phyloP scores from a whole-genome alignment of 2,329 filamentous ascomycete genomes.

The Sporothrix schenckii region DNA sequence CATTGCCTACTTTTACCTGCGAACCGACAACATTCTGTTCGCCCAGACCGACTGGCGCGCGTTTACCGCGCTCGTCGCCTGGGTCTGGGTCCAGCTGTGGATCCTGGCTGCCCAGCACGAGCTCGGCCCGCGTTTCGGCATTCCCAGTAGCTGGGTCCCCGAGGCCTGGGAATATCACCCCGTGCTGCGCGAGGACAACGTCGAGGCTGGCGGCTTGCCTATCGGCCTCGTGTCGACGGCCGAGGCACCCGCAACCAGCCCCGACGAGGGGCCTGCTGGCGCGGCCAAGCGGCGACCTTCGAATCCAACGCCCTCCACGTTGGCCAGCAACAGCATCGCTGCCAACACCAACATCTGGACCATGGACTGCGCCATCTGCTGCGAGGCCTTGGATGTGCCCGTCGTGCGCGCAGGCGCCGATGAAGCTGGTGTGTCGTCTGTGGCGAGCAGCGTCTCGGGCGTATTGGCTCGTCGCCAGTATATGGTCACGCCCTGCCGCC shows the following conservation, averaged over 20 bases:
- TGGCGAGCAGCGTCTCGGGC: slow-evolving; percentile 58
- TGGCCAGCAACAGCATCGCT: slow-evolving; percentile 29
- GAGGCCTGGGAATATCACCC: slow-evolving; percentile 95
- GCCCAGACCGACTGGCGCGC: slow-evolving; percentile 67
- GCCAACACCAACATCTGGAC: slow-evolving; percentile 47
- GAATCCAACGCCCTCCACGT: not conserved
- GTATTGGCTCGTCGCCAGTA: slow-evolving; percentile 80
- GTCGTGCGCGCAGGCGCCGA: slow-evolving; percentile 66
- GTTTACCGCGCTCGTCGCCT: slow-evolving; percentile 67
- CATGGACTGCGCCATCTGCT: slow-evolving; percentile 95
- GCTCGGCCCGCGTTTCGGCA: slow-evolving; percentile 83
- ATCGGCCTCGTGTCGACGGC: slow-evolving; percentile 62
- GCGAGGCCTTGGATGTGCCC: slow-evolving; percentile 86
- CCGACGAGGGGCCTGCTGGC: slow-evolving; percentile 27
- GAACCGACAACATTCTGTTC: slow-evolving; percentile 78
- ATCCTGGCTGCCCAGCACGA: slow-evolving; percentile 79
- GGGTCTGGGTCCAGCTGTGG: slow-evolving; percentile 87
- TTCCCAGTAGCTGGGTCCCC: slow-evolving; percentile 69
- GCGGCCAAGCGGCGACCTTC: slow-evolving; percentile 1
- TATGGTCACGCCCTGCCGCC: slow-evolving; percentile 96
- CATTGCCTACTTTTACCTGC: slow-evolving; percentile 82
- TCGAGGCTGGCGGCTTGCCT: slow-evolving; percentile 78
- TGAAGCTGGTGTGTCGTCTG: slow-evolving; percentile 42
- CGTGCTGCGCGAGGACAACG: slow-evolving; percentile 76
- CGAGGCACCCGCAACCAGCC: slow-evolving; percentile 32